These are phyloP conservation scores for Echinochloa phyllopogon DNA, from an alignment of 176 grass and related monocot species.

Conservation along the genomic window DNA sequence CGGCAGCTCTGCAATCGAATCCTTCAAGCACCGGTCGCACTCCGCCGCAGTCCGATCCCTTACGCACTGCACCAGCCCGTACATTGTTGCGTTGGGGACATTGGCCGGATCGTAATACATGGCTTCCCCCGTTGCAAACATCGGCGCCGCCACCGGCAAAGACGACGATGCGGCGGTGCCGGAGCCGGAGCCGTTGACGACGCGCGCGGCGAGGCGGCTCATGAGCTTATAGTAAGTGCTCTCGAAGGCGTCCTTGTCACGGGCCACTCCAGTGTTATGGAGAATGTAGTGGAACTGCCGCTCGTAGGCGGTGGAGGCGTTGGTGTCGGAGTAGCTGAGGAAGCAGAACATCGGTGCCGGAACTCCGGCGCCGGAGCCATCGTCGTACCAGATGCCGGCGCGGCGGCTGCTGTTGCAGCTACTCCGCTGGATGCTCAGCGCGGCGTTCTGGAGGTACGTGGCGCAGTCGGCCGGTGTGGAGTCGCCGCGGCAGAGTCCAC, in stretches of 20 bases:
- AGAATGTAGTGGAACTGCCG: no score
- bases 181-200: not conserved
- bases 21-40: no score
- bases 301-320: not conserved
- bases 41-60: no score
- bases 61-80: no score
- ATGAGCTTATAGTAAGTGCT: not conserved
- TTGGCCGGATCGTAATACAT: no score
- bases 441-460: not conserved
- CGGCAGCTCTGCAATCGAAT: no score
- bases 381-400: not conserved
- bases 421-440: not conserved
- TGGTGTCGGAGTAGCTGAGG: not conserved
- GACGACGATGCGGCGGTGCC: no score
- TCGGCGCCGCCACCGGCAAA: no score
- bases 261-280: no score
- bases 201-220: not conserved
- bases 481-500: not conserved
- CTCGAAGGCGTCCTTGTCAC: not conserved
- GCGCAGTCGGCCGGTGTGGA: not conserved
- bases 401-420: not conserved
- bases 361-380: not conserved
- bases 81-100: no score
- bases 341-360: not conserved
- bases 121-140: no score